These are phyloP conservation scores for Amaranthus palmeri DNA, from an alignment of 148 eudicot species.

Conservation along the genomic window DNA sequence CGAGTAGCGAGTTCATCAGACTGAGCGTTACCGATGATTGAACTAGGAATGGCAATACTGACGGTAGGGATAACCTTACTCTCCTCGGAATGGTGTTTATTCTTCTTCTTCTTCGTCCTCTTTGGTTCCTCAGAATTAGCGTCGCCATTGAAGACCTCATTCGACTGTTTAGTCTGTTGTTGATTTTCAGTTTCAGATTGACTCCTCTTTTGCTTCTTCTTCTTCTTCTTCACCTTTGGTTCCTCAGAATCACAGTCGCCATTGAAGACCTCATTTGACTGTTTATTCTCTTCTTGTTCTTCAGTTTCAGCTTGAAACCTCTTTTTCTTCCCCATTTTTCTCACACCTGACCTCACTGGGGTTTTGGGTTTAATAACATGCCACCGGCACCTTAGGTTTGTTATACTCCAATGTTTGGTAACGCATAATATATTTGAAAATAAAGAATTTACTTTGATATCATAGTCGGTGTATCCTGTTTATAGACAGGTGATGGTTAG, in stretches of 20 bases:
- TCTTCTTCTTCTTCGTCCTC: not conserved
- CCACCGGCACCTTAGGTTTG: not conserved
- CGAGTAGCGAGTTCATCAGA: conserved; percentile 92
- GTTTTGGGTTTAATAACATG: not conserved
- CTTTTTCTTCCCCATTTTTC: conserved; percentile 19
- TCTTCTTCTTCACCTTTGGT: conserved; percentile 5
- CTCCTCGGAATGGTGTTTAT: not conserved
- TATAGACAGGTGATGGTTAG: too few relatives aligned
- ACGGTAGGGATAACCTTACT: conserved; percentile 44
- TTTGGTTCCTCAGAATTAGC: not conserved
- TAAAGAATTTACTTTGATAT: too few relatives aligned
- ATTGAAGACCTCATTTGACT: conserved; percentile 2
- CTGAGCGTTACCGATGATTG: conserved; percentile 84
- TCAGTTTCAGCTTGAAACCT: not conserved
- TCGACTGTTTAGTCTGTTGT: not conserved
- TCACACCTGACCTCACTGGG: not conserved
- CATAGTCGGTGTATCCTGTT: too few relatives aligned
- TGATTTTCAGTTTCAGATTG: not conserved
- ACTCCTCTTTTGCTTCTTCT: conserved; percentile 1
- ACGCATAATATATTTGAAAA: not conserved
- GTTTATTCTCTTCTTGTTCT: not conserved
- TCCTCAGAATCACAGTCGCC: not conserved
- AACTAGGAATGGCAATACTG: conserved; percentile 70
- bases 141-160: not conserved
- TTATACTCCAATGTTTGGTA: not conserved